phyloP scores from a whole-genome alignment of 371 early-diverging fungal species.

The Rhizopus arrhizus region DNA sequence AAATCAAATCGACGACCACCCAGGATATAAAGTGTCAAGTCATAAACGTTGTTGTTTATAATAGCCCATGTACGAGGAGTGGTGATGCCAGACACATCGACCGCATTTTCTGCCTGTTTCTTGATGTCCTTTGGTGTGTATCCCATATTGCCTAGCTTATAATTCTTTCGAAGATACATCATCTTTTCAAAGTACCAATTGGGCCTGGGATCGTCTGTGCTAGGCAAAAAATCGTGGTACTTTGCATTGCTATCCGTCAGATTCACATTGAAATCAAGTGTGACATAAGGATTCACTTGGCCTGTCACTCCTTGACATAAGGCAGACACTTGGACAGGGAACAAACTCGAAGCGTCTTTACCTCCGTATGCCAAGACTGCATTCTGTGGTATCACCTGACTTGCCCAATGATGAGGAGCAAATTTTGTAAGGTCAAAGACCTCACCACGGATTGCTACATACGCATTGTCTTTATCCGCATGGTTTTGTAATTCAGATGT shows the following conservation, averaged over 20 bases:
- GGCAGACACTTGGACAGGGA: slow-evolving; percentile 76
- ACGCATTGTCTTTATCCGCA: slow-evolving; percentile 42
- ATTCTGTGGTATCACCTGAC: slow-evolving; percentile 47
- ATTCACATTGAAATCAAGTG: slow-evolving; percentile 42
- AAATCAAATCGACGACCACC: slow-evolving; percentile 32
- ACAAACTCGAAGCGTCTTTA: slow-evolving; percentile 64
- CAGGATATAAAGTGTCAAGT: slow-evolving; percentile 56
- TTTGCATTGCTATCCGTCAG: slow-evolving; percentile 40
- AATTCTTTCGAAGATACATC: slow-evolving; percentile 51
- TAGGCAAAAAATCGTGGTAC: slow-evolving; percentile 46
- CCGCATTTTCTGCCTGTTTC: slow-evolving; percentile 37
- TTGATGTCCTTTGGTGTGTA: slow-evolving; percentile 36
- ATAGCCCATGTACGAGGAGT: slow-evolving; percentile 50
- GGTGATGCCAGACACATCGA: slow-evolving; percentile 24
- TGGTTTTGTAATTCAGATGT: slow-evolving; percentile 45
- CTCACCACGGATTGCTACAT: slow-evolving; percentile 72
- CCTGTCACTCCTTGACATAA: slow-evolving; percentile 48
- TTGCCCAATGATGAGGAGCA: slow-evolving; percentile 56
- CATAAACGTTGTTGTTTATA: slow-evolving; percentile 61
- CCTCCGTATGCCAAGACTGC: slow-evolving; percentile 66
- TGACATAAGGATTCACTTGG: slow-evolving; percentile 35
- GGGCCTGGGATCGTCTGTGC: slow-evolving; percentile 44
- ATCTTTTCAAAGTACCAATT: slow-evolving; percentile 61
- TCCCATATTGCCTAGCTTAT: slow-evolving; percentile 51
- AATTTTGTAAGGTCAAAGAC: slow-evolving; percentile 71